phyloP scores from a whole-genome alignment of 345 rosid species.

The Populus ilicifolia region DNA sequence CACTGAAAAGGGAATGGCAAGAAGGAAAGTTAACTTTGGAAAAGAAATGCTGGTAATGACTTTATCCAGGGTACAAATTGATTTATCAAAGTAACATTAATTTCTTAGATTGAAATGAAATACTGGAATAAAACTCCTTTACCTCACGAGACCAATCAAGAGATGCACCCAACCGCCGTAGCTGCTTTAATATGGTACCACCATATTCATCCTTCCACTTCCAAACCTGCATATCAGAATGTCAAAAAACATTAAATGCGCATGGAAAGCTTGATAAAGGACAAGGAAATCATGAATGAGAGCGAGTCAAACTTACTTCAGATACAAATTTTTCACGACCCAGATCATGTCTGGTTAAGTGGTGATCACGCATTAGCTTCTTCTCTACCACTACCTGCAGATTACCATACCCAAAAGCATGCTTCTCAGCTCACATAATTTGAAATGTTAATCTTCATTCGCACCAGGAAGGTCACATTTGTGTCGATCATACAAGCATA shows the following conservation, averaged over 20 bases:
- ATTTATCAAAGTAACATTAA: neutral
- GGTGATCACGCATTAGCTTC: slow-evolving; percentile 74
- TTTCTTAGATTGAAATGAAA: neutral
- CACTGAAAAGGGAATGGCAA: slow-evolving; percentile 40
- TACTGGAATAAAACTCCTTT: slow-evolving; percentile 1
- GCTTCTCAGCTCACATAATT: neutral
- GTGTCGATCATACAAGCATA: neutral
- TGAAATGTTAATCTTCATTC: neutral
- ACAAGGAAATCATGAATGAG: slow-evolving; percentile 4
- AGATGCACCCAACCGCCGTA: slow-evolving; percentile 79
- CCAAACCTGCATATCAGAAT: slow-evolving; percentile 62
- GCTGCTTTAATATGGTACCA: slow-evolving; percentile 65
- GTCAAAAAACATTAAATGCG: slow-evolving; percentile 4
- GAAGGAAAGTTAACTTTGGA: slow-evolving; percentile 1
- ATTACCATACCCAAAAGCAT: neutral
- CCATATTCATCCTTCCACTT: slow-evolving; percentile 84
- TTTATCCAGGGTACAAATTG: neutral
- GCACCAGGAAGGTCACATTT: neutral
- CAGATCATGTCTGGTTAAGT: slow-evolving; percentile 76
- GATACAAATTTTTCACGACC: slow-evolving; percentile 85
- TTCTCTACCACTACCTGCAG: slow-evolving; percentile 92
- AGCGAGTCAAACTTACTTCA: slow-evolving; percentile 48
- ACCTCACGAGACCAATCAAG: slow-evolving; percentile 99
- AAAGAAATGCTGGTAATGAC: neutral
- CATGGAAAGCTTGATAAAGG: neutral